Percentiles rank a stretch among this genome's conserved stretches.
Conservation (phyloP, 768 basidiomycete genomes). For the Tephrocybe sp. region DNA sequence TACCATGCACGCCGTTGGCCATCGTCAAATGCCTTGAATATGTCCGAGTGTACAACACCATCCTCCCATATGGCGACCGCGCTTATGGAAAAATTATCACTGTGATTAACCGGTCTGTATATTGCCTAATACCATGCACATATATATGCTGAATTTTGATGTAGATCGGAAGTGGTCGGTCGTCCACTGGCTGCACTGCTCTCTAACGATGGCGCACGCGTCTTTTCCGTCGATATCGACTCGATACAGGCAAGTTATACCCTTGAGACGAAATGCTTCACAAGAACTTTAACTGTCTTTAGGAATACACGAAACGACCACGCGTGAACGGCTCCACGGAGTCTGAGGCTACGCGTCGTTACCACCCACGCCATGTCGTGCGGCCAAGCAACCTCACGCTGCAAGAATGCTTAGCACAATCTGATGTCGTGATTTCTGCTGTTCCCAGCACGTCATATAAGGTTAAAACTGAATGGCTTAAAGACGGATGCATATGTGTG, state of each 20-base stretch:
- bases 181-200: slow-evolving; percentile 94
- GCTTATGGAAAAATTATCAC: slow-evolving; percentile 92
- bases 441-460: slow-evolving; percentile 87
- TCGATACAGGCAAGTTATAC: slow-evolving; percentile 68
- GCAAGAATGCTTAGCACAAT: slow-evolving; percentile 76
- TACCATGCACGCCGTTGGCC: slow-evolving; percentile 96
- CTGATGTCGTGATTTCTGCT: slow-evolving; percentile 93
- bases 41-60: slow-evolving; percentile 88
- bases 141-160: slow-evolving; percentile 7
- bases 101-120: slow-evolving; percentile 84
- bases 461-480: slow-evolving; percentile 83
- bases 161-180: slow-evolving; percentile 93
- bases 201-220: slow-evolving; percentile 94
- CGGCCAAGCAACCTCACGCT: slow-evolving; percentile 67
- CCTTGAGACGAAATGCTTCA: background rate
- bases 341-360: slow-evolving; percentile 45
- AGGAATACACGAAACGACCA: slow-evolving; percentile 94
- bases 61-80: slow-evolving; percentile 91
- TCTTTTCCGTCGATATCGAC: slow-evolving; percentile 94
- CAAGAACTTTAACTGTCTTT: background rate
- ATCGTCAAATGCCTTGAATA: slow-evolving; percentile 94
- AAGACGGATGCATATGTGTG: slow-evolving; percentile 90
- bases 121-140: background rate
- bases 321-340: slow-evolving; percentile 33
- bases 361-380: slow-evolving; percentile 82